phyloP scores from a whole-genome alignment of 1,284 basidiomycete genomes.

The Ceratobasidium theobromae region DNA sequence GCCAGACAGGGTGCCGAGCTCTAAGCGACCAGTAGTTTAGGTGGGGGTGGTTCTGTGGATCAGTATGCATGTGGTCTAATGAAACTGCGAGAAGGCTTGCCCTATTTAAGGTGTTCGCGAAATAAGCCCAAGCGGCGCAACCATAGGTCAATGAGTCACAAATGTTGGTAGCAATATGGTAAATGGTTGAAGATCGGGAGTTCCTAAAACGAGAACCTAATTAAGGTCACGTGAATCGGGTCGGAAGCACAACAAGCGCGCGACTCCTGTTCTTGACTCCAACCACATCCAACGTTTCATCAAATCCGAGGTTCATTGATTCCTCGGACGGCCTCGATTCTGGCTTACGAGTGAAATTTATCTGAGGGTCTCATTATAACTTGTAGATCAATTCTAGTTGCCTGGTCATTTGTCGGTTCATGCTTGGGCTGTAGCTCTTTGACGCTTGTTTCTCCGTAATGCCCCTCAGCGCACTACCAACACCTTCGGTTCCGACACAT shows the following conservation, averaged over 20 bases:
- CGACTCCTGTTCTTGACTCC: slow-evolving; percentile 31
- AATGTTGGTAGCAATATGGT: not conserved
- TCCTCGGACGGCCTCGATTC: not conserved
- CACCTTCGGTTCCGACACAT: slow-evolving; percentile 10
- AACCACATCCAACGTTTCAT: slow-evolving; percentile 12
- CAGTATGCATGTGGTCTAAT: too few species aligned
- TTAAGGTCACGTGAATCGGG: slow-evolving; percentile 27
- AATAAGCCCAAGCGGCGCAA: not conserved
- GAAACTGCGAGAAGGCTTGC: too few species aligned
- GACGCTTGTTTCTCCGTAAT: not conserved
- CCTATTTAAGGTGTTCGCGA: too few species aligned
- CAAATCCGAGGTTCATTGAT: slow-evolving; percentile 4
- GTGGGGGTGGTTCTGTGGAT: too few species aligned
- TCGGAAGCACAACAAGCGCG: slow-evolving; percentile 32
- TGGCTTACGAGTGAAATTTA: not conserved
- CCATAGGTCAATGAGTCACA: not conserved
- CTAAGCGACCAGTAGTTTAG: too few species aligned
- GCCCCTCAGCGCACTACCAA: slow-evolving; percentile 20
- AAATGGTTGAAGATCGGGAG: slow-evolving; percentile 9
- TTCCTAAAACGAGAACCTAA: not conserved
- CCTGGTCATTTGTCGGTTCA: slow-evolving; percentile 19
- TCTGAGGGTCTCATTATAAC: not conserved
- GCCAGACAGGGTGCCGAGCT: too few species aligned
- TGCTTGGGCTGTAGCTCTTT: slow-evolving; percentile 9
- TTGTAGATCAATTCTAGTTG: not conserved